These are phyloP conservation scores for Lithospermum erythrorhizon DNA, from an alignment of 257 asterid species.

Conservation along the genomic window DNA sequence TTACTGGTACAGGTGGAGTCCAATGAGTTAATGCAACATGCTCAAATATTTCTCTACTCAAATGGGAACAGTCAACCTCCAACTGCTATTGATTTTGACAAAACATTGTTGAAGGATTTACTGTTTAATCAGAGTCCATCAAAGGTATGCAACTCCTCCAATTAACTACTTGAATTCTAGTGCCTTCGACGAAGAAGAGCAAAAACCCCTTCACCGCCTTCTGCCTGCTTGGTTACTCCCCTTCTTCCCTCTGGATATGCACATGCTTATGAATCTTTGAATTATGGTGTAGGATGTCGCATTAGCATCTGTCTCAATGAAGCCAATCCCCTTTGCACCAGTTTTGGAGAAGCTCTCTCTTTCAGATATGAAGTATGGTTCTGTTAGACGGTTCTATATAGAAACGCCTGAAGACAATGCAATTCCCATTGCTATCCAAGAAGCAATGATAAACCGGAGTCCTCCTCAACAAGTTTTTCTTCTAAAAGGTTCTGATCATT, in stretches of 20 bases:
- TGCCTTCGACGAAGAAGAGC: background rate
- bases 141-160: slow-evolving; percentile 40
- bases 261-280: slow-evolving; percentile 9
- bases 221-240: background rate
- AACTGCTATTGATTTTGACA: slow-evolving; percentile 81
- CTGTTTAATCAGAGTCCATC: slow-evolving; percentile 87
- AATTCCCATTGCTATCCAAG: slow-evolving; percentile 61
- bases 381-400: slow-evolving; percentile 68
- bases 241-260: no score
- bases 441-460: slow-evolving; percentile 45
- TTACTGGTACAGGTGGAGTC: slow-evolving; percentile 53
- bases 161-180: background rate
- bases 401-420: slow-evolving; percentile 85
- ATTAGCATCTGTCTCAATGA: slow-evolving; percentile 90
- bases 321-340: slow-evolving; percentile 82
- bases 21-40: slow-evolving; percentile 72
- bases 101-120: slow-evolving; percentile 64
- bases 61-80: slow-evolving; percentile 76
- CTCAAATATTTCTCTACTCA: slow-evolving; percentile 75
- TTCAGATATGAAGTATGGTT: slow-evolving; percentile 67
- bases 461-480: slow-evolving; percentile 69
- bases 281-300: slow-evolving; percentile 66
- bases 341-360: slow-evolving; percentile 76
- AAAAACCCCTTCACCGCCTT: background rate
- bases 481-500: slow-evolving; percentile 88